Evolutionary conservation across 2,329 filamentous ascomycete genomes (phyloP).

Genomic region (Calonectria henricotiae): DNA sequence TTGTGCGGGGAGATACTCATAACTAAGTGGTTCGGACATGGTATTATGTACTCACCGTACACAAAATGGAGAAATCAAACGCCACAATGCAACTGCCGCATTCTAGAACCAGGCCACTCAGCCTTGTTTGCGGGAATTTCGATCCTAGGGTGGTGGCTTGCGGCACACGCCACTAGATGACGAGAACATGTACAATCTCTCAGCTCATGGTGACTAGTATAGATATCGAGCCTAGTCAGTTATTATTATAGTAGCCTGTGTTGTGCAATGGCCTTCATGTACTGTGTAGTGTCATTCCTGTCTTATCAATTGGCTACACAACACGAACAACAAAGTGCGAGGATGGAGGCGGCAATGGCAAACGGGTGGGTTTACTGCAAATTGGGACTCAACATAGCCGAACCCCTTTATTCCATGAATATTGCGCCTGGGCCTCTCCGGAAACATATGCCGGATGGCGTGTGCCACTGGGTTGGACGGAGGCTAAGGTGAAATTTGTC

Average conservation of each 20-base stretch:
- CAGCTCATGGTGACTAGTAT: not conserved
- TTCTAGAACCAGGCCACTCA: not conserved
- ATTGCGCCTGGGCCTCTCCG: not conserved
- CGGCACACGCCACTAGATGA: not conserved
- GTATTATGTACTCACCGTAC: not conserved
- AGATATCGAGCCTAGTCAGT: not conserved
- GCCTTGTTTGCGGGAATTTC: not conserved
- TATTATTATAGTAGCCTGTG: not conserved
- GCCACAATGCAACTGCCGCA: not conserved
- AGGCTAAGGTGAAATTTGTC: not conserved
- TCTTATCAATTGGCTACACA: not conserved
- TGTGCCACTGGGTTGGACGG: not conserved
- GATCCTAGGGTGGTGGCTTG: not conserved
- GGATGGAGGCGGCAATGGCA: not conserved
- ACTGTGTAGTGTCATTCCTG: not conserved
- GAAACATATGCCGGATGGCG: not conserved
- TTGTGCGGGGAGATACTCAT: not conserved
- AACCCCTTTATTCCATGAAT: not conserved
- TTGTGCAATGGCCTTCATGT: not conserved
- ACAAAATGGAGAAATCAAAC: not conserved
- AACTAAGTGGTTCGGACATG: not conserved
- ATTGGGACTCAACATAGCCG: not conserved
- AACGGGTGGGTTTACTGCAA: not conserved
- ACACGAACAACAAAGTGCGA: not conserved
- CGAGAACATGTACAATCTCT: not conserved